Conservation (phyloP, 768 basidiomycete genomes). For the Serendipita sp. region DNA sequence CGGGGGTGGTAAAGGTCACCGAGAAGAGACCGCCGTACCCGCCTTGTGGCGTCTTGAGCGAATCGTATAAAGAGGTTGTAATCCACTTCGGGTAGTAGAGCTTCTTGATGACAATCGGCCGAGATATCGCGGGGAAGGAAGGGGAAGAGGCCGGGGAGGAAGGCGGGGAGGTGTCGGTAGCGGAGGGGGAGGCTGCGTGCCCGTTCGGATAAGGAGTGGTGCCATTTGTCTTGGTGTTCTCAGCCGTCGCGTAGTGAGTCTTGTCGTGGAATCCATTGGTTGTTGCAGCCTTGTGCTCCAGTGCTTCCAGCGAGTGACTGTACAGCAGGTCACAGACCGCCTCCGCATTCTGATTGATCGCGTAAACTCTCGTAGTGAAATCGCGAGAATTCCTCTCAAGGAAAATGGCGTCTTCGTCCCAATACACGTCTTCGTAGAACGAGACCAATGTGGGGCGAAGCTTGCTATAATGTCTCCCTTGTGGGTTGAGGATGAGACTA, state of each 20-base stretch:
- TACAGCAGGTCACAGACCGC: slow-evolving; percentile 66
- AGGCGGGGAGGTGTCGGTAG: neutral
- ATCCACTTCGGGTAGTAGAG: slow-evolving; percentile 84
- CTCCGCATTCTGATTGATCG: slow-evolving; percentile 72
- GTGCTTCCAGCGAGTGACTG: slow-evolving; percentile 30
- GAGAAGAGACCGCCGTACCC: slow-evolving; percentile 84
- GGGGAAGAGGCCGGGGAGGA: too few species aligned
- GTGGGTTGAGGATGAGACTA: slow-evolving; percentile 81
- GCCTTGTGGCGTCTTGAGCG: slow-evolving; percentile 24
- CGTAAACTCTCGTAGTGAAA: slow-evolving; percentile 56
- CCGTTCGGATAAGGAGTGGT: neutral
- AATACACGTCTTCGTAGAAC: slow-evolving; percentile 74
- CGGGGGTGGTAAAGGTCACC: slow-evolving; percentile 56
- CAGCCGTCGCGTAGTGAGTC: neutral
- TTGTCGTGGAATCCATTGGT: too few species aligned
- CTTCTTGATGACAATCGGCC: slow-evolving; percentile 44
- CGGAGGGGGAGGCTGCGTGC: neutral
- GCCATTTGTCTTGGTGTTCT: slow-evolving; percentile 9
- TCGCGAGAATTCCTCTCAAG: slow-evolving; percentile 98
- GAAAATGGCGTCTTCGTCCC: slow-evolving; percentile 81
- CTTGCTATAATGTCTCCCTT: slow-evolving; percentile 44
- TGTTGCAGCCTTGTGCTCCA: neutral
- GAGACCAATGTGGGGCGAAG: slow-evolving; percentile 45
- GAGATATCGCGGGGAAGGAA: slow-evolving; percentile 13
- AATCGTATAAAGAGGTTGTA: slow-evolving; percentile 53